These are phyloP conservation scores for Drechslera avenae DNA, from an alignment of 2,329 filamentous ascomycete species.

Conservation along the genomic window DNA sequence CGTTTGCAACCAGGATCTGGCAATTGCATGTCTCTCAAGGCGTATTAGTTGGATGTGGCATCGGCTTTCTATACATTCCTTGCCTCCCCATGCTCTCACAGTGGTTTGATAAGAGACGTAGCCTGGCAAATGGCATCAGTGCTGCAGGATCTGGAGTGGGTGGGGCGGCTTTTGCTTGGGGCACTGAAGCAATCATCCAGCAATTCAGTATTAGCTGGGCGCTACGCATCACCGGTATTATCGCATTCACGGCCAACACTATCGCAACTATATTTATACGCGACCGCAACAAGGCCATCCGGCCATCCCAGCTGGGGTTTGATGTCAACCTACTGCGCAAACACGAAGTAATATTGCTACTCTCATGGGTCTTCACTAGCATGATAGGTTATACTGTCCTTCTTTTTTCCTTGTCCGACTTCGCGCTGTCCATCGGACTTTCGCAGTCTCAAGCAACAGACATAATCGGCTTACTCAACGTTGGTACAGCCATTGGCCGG, in stretches of 20 bases:
- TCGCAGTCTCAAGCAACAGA: slow-evolving; percentile 47
- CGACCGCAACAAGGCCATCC: slow-evolving; percentile 43
- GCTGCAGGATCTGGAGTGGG: slow-evolving; percentile 50
- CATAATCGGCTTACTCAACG: slow-evolving; percentile 53
- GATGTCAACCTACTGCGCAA: slow-evolving; percentile 44
- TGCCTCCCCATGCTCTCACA: slow-evolving; percentile 48
- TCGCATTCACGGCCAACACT: slow-evolving; percentile 35
- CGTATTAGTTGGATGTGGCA: slow-evolving; percentile 47
- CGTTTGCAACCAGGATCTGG: slow-evolving; percentile 47
- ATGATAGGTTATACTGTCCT: slow-evolving; percentile 57
- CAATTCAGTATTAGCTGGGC: slow-evolving; percentile 47
- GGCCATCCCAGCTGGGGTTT: slow-evolving; percentile 44
- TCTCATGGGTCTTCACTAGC: slow-evolving; percentile 52
- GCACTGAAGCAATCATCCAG: slow-evolving; percentile 47
- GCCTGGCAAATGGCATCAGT: slow-evolving; percentile 50
- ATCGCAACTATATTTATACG: slow-evolving; percentile 39
- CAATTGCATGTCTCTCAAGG: slow-evolving; percentile 52
- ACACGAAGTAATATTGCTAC: slow-evolving; percentile 45
- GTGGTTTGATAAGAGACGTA: slow-evolving; percentile 50
- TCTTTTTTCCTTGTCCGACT: slow-evolving; percentile 56
- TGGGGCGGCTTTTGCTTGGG: slow-evolving; percentile 42
- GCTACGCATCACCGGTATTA: slow-evolving; percentile 49
- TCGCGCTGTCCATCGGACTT: slow-evolving; percentile 53
- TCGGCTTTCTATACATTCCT: slow-evolving; percentile 51
- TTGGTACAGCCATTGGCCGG: slow-evolving; percentile 55